These are phyloP conservation scores for Ustilago esculenta DNA, from an alignment of 1,284 basidiomycete species.

Conservation along the genomic window DNA sequence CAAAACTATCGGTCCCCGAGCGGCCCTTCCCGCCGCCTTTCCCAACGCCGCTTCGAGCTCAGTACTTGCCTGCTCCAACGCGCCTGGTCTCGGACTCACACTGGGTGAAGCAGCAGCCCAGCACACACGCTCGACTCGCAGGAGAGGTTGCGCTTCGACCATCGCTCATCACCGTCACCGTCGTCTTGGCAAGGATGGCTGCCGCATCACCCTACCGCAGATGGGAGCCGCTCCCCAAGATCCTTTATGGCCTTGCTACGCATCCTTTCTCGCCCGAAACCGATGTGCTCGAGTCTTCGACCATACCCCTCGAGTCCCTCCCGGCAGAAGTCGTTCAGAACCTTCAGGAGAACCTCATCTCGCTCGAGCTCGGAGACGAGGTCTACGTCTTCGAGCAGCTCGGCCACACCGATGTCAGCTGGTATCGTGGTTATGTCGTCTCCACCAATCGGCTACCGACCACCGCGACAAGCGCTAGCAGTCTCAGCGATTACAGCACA, in stretches of 20 bases:
- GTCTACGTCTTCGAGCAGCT: conserved; percentile 77
- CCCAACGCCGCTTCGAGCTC: background rate
- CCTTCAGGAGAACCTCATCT: conserved; percentile 56
- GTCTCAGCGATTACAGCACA: conserved; percentile 54
- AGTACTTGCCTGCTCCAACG: too few species aligned
- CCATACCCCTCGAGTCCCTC: conserved; percentile 28
- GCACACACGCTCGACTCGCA: too few species aligned
- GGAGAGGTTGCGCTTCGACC: background rate
- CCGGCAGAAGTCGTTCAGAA: conserved; percentile 25
- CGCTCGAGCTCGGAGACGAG: conserved; percentile 81
- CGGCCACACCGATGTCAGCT: conserved; percentile 56
- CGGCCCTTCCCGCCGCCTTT: conserved; percentile 1
- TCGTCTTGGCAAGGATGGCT: conserved; percentile 17
- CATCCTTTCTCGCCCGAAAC: conserved; percentile 57
- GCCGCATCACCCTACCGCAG: conserved; percentile 29
- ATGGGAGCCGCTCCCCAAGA: conserved; percentile 61
- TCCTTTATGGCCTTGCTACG: conserved; percentile 58
- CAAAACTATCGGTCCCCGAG: background rate
- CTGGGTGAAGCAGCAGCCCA: too few species aligned
- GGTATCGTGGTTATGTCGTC: conserved; percentile 78
- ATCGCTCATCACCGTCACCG: background rate
- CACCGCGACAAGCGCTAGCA: conserved; percentile 67
- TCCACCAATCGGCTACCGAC: conserved; percentile 68
- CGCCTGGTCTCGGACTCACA: too few species aligned
- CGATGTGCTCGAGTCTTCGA: conserved; percentile 46